Base-by-base conservation (phyloP, 208 protist genomes). In the Perkinsela sp. region DNA sequence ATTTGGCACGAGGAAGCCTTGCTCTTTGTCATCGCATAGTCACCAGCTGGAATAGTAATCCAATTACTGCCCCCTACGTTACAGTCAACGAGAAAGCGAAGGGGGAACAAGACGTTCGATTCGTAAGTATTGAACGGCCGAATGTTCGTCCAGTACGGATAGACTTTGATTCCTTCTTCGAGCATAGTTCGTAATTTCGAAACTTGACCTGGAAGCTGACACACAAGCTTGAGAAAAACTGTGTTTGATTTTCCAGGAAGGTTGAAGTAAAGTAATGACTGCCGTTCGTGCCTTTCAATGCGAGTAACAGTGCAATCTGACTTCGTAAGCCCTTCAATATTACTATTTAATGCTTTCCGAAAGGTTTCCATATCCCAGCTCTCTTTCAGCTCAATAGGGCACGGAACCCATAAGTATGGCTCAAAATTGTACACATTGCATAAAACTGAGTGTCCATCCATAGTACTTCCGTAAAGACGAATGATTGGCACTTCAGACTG, bases 71-170 rank as follows among this genome's bases (percentile, higher is more conserved):
- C 94, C 66, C 87, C 77, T 32, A 98, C 80, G n/a, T 90, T 79
- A 70, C 79, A 88, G 80, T 99, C 97, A 69, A 99, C 87, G 74
- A 99, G 94, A 75, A 97, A 98, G 69, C 96, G 93, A 31, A 99
- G 74, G 28, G 92, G 86, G 72, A 98, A 99, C 32, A 93, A 85
- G 67, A 99, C 83, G 76, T 99, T 98, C 67, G 90, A 94, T 74
- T 99, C 96, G 77, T 91, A 99, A 1, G 96, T 98, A 0, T 73
- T 70, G 74, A 95, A 98, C 0, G 71, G 31, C 22, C 82, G 82
- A n/a, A 76, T 32, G 40, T 83, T 84, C 15, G 83, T 77, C 85
- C 85, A 93, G 48, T 74, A 77, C 1, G 74, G 78, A 1, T 74
- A 69, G 75, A 87, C 90, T 32, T 74, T 32, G 1, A 90, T 75